Percentiles rank a stretch among this genome's conserved stretches.
phyloP scores from a whole-genome alignment of 176 grass and related monocot genomes.

The Triticum monococcum region DNA sequence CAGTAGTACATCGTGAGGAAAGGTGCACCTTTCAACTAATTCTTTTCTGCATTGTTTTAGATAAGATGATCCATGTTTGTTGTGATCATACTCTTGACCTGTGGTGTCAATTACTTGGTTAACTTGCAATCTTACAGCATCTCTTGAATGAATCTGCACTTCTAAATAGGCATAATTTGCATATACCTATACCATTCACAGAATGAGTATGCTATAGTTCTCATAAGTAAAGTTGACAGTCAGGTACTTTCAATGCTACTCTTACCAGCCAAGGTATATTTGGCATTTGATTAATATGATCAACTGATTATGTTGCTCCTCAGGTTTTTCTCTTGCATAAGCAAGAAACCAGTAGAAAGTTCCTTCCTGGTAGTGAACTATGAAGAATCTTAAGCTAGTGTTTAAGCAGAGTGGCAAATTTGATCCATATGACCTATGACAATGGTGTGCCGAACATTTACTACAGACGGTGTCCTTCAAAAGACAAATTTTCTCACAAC shows the following conservation, averaged over 20 bases:
- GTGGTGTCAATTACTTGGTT: background rate
- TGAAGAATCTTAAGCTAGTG: background rate
- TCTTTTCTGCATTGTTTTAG: background rate
- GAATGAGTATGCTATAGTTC: background rate
- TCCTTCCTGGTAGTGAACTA: background rate
- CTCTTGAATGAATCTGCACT: background rate
- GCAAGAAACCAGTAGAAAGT: background rate
- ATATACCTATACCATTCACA: background rate
- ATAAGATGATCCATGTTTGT: background rate
- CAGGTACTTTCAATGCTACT: background rate
- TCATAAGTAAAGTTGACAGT: background rate
- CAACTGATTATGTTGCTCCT: background rate
- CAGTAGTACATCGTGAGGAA: slow-evolving; percentile 1
- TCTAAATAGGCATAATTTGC: background rate
- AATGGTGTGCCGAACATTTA: background rate
- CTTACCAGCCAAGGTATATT: slow-evolving; percentile 16
- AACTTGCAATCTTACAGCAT: background rate
- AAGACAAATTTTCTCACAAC: background rate
- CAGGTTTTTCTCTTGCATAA: background rate
- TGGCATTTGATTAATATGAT: background rate
- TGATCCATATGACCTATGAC: background rate
- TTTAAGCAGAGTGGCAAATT: background rate
- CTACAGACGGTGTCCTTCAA: background rate
- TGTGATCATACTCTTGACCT: background rate
- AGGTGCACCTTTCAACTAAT: background rate